Conservation (phyloP, 2,329 filamentous ascomycete species). For the Penicillium sp. region DNA sequence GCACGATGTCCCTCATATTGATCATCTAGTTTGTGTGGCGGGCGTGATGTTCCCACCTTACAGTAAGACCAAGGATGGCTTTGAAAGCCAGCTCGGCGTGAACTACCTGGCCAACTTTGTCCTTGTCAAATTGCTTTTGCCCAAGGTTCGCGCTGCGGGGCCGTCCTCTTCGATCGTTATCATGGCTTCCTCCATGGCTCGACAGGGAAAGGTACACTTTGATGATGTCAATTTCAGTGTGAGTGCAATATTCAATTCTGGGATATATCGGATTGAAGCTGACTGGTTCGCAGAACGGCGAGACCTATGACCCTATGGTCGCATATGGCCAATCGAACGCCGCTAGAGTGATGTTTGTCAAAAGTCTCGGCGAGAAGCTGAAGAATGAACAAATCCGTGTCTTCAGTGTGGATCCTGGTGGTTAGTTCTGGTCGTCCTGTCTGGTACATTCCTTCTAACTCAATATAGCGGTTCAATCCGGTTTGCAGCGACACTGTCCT, state of each 20-base stretch:
- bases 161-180: constrained; percentile 44
- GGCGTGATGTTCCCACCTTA: constrained; percentile 25
- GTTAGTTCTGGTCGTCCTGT: constrained; percentile 1
- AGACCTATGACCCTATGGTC: constrained; percentile 43
- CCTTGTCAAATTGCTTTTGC: constrained; percentile 50
- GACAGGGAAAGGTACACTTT: constrained; percentile 43
- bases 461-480: constrained; percentile 12
- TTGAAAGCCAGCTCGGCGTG: constrained; percentile 48
- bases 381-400: constrained; percentile 35
- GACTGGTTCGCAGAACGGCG: constrained; percentile 31
- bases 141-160: constrained; percentile 42
- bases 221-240: constrained; percentile 44
- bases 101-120: constrained; percentile 56
- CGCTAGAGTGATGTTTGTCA: constrained; percentile 52
- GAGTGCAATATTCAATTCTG: background rate
- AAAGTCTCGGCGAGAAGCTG: constrained; percentile 42
- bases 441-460: background rate
- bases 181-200: constrained; percentile 19
- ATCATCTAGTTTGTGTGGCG: constrained; percentile 21
- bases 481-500: constrained; percentile 16
- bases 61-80: constrained; percentile 23
- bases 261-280: background rate
- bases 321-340: constrained; percentile 58
- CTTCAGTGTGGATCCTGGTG: constrained; percentile 49
- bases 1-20: constrained; percentile 18